phyloP scores from a whole-genome alignment of 345 rosid species.

The Toxicodendron radicans region DNA sequence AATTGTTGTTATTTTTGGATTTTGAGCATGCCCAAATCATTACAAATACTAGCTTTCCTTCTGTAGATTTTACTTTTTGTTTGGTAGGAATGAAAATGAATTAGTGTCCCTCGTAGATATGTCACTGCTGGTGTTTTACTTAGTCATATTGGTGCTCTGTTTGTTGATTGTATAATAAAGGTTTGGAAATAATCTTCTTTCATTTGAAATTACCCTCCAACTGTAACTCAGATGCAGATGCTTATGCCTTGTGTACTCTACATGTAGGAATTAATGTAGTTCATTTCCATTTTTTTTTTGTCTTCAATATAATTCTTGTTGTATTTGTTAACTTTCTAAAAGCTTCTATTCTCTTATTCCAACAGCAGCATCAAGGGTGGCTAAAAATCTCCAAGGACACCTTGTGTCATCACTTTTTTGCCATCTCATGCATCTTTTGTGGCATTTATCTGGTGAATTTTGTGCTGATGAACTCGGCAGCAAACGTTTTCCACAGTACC shows the following conservation, averaged over 20 bases:
- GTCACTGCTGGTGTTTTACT: neutral
- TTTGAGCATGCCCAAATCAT: neutral
- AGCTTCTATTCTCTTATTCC: slow-evolving; percentile 10
- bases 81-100: neutral
- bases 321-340: slow-evolving; percentile 18
- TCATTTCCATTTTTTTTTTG: neutral
- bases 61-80: neutral
- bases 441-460: slow-evolving; percentile 71
- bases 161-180: neutral
- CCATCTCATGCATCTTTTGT: slow-evolving; percentile 69
- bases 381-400: slow-evolving; percentile 53
- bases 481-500: slow-evolving; percentile 69
- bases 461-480: slow-evolving; percentile 80
- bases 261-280: neutral
- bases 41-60: neutral
- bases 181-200: neutral
- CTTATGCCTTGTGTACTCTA: neutral
- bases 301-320: neutral
- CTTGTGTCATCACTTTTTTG: slow-evolving; percentile 71
- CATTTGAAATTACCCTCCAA: neutral
- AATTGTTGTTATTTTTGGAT: neutral
- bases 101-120: neutral
- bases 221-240: neutral
- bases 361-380: slow-evolving; percentile 57
- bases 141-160: neutral